Base-by-base conservation (phyloP, 177 flowering plant genomes). In the Tripterygium wilfordii region DNA sequence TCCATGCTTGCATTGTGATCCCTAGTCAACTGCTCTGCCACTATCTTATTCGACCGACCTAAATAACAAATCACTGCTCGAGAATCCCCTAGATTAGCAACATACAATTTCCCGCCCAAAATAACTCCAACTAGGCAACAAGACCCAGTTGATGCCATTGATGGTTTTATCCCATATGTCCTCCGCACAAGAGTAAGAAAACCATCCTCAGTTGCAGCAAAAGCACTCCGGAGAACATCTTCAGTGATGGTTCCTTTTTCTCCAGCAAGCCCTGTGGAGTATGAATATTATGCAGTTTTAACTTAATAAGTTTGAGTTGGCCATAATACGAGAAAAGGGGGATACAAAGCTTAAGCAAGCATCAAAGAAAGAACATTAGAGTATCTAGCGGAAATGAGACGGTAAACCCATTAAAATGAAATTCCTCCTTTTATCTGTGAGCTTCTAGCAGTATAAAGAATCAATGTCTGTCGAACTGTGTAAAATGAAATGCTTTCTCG, bases 61-160 rank as follows among this genome's bases (percentile, higher is more conserved):
- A 70, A 29, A 60, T 32, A 69, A 58, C 96, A 91, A 32, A 87
- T 29, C 10, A 87, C 77, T 44, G 86, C 91, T 40, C 96, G 71
- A 32, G 91, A 83, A 61, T 87, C 91, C 28, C 91, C 96, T 24
- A 75, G 25, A 48, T 87, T 83, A 31, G 85, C 96, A 64, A 82
- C 46, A 66, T 62, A 70, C 27, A 87, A 57, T 16, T 62, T 76
- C 20, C 87, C 76, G 16, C 53, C 61, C 80, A 81, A 83, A 27
- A 87, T 74, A 49, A 82, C 63, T 42, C 91, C 96, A 53, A 79
- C 85, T 42, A 87, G 58, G 55, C 88, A 79, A 54, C 96, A 83
- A 35, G 88, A 74, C n/a, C 96, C 96, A 33, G 60, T 35, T 9
- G 81, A 66, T 53, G 88, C 79, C 45, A 81, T 66, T 32, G 61